A percentile compares a stretch with the other conserved stretches of the same genome.
These are phyloP conservation scores for Rossbeevera mucosa DNA, from an alignment of 768 basidiomycete genomes.

Conservation along the genomic window DNA sequence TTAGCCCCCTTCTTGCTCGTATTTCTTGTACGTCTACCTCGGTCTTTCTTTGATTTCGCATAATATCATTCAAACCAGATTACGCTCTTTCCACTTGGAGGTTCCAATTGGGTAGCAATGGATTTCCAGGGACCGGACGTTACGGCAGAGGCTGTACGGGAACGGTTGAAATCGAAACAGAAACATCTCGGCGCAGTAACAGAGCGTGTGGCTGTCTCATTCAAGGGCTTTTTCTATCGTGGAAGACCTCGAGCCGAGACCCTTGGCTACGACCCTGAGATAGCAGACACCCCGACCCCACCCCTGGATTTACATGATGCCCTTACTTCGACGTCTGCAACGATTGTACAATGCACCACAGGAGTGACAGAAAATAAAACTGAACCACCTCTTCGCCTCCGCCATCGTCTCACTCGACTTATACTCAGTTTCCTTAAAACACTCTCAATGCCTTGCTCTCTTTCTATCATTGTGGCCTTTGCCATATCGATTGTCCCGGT, in stretches of 20 bases:
- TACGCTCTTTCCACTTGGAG: constrained; percentile 63
- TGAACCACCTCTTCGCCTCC: neutral
- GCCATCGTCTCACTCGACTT: constrained; percentile 8
- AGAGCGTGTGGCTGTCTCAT: constrained; percentile 8
- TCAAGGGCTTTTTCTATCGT: neutral
- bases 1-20: constrained; percentile 58
- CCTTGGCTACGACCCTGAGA: constrained; percentile 8
- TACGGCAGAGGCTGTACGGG: constrained; percentile 50
- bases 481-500: constrained; percentile 51
- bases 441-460: constrained; percentile 44
- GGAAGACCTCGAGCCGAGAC: neutral
- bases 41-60: neutral
- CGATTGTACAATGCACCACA: constrained; percentile 1
- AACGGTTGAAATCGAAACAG: constrained; percentile 39
- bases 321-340: constrained; percentile 1
- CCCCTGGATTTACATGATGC: neutral
- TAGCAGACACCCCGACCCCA: neutral
- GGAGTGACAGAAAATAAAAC: neutral
- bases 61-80: constrained; percentile 33
- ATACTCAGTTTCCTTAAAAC: constrained; percentile 30
- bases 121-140: constrained; percentile 67
- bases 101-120: constrained; percentile 47
- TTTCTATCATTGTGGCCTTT: constrained; percentile 51
- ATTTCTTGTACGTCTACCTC: constrained; percentile 43
- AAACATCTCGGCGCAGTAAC: constrained; percentile 12